Evolutionary conservation across 78 protist species (phyloP), one percentile per base, ranked within the genome.

Genomic region (Chrysochromulina parva): DNA sequence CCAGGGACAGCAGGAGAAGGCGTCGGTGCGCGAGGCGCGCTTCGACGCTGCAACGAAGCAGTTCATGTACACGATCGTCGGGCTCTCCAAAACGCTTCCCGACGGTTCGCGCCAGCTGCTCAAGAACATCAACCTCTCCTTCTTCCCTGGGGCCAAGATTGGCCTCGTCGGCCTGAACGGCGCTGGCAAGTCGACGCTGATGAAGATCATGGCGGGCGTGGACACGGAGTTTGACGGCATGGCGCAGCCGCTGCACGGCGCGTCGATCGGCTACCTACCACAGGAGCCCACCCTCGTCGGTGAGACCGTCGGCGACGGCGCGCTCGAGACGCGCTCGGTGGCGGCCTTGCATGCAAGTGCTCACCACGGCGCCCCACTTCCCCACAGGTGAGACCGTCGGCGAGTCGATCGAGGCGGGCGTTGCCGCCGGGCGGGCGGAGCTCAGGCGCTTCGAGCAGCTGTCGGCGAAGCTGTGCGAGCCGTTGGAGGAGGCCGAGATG

Each of bases 81-180:
- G 59, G 38, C 85, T 76, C 11, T 9, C 85, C 24, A 76, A 76
- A 59, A 20, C 58, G 28, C 58, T 76, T 2, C 60, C 85, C 26
- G 85, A 76, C 59, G 85, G 85, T 59, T 76, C 85, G 59, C 85
- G 85, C 57, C 1, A 1, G 85, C 85, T 76, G 26, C 57, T 76
- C 59, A 76, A 76, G 58, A 20, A 76, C 58, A 76, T 76, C 85
- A 76, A 76, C 85, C 59, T 76, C 28, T 76, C 48, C 85, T 76
- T 76, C 85, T 85, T 20, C 71, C 73, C 73, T 13, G 89, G 89
- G 7, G 89, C 69, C 67, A 85, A 85, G 80, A 88, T 88, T 13
- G 90, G 90, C n/a, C 53, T 88, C 22, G 81, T 88, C 57, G 90
- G 90, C 47, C 53, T 53, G 24, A 88, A 88, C 50, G 90, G 90